Base-by-base conservation (phyloP, 2,329 filamentous ascomycete genomes). In the Fusarium udum region DNA sequence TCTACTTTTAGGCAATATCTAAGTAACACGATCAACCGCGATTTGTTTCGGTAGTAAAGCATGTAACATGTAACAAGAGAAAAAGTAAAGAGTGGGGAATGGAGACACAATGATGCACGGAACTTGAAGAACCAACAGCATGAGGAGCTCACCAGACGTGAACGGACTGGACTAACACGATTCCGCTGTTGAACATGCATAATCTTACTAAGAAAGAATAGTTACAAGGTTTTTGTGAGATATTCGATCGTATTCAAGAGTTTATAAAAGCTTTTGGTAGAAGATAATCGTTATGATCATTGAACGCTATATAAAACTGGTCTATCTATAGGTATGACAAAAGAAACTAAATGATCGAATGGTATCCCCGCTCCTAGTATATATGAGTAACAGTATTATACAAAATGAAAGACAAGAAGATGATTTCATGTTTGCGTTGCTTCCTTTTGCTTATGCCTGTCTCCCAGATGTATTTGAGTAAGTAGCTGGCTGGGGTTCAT, bases 241-340 rank as follows among this genome's bases (percentile, higher is more conserved):
- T 16, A 22, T 7, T 12, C 1, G 14, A 22, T 2, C 2, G 22
- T 4, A 16, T 22, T 18, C 3, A 10, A n/a, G 12, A 13, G 0
- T 28, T 11, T 3, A 16, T 5, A 9, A 0, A 1, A 13, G 7
- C 6, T 1, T 15, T 39, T 22, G 4, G 1, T 39, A 3, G 1
- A n/a, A 39, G 12, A n/a, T 5, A 6, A n/a, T 39, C 15, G 14
- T 39, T 40, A 6, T 11, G n/a, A 16, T n/a, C 34, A 40, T 55
- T 2, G 2, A 40, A n/a, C 6, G 34, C 51, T 55, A 3, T 26
- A 48, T 13, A 34, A 48, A 28, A 34, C 4, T 14, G 1, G 13
- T 22, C 11, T 58, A 28, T 58, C 2, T 58, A 28, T n/a, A 28
- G 28, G 28, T 28, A 2, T 20, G 9, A 58, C 24, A 58, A 49